phyloP scores from a whole-genome alignment of 306 rosid species.

The cucumber (Cucumis sativus) region DNA sequence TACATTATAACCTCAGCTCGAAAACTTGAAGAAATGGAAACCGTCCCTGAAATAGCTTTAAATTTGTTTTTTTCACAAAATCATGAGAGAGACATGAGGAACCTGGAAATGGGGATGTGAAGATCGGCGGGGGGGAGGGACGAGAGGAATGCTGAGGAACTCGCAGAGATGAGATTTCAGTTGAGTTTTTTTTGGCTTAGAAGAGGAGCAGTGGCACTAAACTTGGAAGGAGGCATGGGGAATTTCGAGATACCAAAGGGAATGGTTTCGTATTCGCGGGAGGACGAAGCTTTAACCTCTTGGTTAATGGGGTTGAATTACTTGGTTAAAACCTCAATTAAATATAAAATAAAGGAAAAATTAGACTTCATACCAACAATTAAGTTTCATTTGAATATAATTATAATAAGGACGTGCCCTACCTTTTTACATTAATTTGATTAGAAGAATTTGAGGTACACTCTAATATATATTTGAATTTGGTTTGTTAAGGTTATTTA shows the following conservation, averaged over 20 bases:
- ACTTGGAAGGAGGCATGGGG: neutral
- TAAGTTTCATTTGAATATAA: no score
- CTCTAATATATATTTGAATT: no score
- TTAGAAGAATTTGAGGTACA: no score
- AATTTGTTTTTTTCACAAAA: neutral
- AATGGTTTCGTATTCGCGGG: neutral
- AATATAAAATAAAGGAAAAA: no score
- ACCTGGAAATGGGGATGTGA: constrained; percentile 32
- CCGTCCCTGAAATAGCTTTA: neutral
- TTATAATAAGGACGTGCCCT: no score
- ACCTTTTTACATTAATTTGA: no score
- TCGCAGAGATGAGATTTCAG: constrained; percentile 23
- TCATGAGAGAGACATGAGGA: constrained; percentile 22
- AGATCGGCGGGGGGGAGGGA: constrained; percentile 28
- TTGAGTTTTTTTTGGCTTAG: neutral
- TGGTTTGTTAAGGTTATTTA: no score
- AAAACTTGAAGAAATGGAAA: neutral
- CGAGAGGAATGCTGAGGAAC: constrained; percentile 34
- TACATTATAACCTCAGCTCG: neutral
- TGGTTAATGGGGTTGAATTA: no score
- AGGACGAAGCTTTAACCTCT: no score
- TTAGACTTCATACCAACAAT: no score
- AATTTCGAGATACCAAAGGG: neutral
- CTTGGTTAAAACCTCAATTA: no score
- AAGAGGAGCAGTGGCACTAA: neutral